Evolutionary conservation across 2,329 filamentous ascomycete genomes (phyloP).

Genomic region (Penicillium glabrum): DNA sequence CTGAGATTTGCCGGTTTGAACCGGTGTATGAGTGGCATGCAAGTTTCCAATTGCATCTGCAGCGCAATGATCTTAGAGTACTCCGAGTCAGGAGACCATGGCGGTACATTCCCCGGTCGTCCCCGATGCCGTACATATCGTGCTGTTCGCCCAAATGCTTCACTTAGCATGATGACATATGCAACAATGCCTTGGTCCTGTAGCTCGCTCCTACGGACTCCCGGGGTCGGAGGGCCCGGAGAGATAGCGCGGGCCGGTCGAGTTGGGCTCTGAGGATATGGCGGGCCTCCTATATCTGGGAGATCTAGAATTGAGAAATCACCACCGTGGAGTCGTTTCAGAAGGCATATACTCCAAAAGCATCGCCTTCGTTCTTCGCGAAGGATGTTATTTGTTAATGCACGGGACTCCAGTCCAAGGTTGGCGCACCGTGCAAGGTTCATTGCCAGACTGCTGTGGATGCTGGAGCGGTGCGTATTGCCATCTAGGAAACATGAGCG

Average conservation of each 20-base stretch:
- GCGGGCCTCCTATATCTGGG: slow-evolving; percentile 35
- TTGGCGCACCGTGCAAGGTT: slow-evolving; percentile 48
- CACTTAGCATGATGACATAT: slow-evolving; percentile 48
- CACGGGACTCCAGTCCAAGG: slow-evolving; percentile 38
- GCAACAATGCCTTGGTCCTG: slow-evolving; percentile 46
- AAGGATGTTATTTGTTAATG: slow-evolving; percentile 13
- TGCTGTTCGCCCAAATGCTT: slow-evolving; percentile 51
- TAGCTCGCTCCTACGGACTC: slow-evolving; percentile 28
- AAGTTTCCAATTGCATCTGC: slow-evolving; percentile 55
- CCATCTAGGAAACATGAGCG: slow-evolving; percentile 37
- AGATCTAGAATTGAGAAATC: slow-evolving; percentile 43
- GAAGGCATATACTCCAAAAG: slow-evolving; percentile 45
- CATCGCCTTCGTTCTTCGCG: slow-evolving; percentile 40
- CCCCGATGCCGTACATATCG: slow-evolving; percentile 50
- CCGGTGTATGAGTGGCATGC: slow-evolving; percentile 52
- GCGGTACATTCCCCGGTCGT: slow-evolving; percentile 44
- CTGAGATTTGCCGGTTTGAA: slow-evolving; percentile 52
- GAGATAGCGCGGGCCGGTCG: slow-evolving; percentile 25
- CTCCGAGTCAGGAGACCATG: slow-evolving; percentile 53
- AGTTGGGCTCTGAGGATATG: slow-evolving; percentile 40
- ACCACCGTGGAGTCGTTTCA: slow-evolving; percentile 46
- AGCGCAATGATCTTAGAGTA: slow-evolving; percentile 52
- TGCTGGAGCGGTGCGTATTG: slow-evolving; percentile 46
- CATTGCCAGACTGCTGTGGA: slow-evolving; percentile 48
- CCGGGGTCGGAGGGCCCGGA: slow-evolving; percentile 19